Conservation (phyloP, 192 early-diverging fungal species). For the Coemansia sp. region DNA sequence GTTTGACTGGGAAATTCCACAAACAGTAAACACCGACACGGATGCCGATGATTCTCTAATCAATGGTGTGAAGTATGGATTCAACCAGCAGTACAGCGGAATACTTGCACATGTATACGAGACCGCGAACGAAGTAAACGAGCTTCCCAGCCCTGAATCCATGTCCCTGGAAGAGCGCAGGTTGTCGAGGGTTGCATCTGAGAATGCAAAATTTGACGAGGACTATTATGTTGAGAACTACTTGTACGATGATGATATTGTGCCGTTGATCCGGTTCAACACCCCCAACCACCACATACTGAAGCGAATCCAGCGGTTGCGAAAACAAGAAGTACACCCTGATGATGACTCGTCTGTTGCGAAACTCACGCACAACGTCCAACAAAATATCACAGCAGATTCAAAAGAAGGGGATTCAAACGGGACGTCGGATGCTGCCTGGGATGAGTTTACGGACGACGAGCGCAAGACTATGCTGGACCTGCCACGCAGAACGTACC, state of each 20-base stretch:
- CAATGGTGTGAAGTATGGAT: constrained; percentile 71
- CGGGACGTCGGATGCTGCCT: neutral
- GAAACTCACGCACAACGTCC: constrained; percentile 1
- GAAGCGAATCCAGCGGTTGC: constrained; percentile 53
- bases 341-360: constrained; percentile 8
- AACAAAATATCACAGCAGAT: constrained; percentile 9
- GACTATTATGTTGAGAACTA: constrained; percentile 92
- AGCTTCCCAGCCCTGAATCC: constrained; percentile 61
- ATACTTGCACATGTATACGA: constrained; percentile 73
- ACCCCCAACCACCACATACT: constrained; percentile 65
- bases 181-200: constrained; percentile 61
- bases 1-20: constrained; percentile 88
- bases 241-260: constrained; percentile 85
- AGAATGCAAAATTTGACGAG: constrained; percentile 87
- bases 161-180: constrained; percentile 51
- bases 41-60: constrained; percentile 39
- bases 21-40: constrained; percentile 54
- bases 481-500: constrained; percentile 76
- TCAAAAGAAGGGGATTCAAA: neutral
- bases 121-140: constrained; percentile 71
- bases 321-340: constrained; percentile 48
- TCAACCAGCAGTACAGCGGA: constrained; percentile 82
- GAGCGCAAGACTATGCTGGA: constrained; percentile 73
- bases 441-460: constrained; percentile 61
- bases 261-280: constrained; percentile 70